Base-by-base conservation (phyloP, 371 early-diverging fungal genomes). In the Mucor plumbeus region DNA sequence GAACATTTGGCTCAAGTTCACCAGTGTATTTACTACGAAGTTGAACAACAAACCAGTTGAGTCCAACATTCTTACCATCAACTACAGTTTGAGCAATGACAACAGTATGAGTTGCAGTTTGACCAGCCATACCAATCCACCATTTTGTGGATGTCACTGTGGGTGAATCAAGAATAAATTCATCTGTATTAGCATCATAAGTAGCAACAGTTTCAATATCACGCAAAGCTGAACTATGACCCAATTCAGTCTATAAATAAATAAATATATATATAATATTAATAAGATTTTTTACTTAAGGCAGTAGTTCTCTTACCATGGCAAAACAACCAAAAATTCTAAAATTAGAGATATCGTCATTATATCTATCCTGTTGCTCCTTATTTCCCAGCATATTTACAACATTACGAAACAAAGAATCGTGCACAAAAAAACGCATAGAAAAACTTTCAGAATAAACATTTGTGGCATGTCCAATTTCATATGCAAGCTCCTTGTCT, bases 71-170 rank as follows among this genome's bases (percentile, higher is more conserved):
- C 80, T 89, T 79, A 48, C 87, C 87, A 69, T 88, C 75, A 60
- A 92, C 83, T 4, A 88, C 65, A 0, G 93, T 88, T 74, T 90
- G 89, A 43, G 79, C 77, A 67, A 87, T 85, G 11, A 82, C 85
- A 15, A 85, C 84, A 68, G 90, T 84, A 71, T 93, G 92, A 1
- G 93, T 91, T 26, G 94, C 90, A 4, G 91, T 87, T 71, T 92
- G 89, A 3, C 89, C 93, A 15, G 93, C 89, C 69, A 94, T 93
- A 55, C 97, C 97, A 73, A 95, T 95, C 96, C 97, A 96, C 94
- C 95, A 95, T 77, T 93, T 96, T 19, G 95, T 92, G 21, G 95
- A 77, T 1, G 94, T 92, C 35, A 95, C 77, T 6, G 89, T 86
- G 5, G 95, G 95, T 10, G 96, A 92, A 67, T 95, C 88, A 74